Evolutionary conservation across 2,329 filamentous ascomycete genomes (phyloP).

Genomic region (Claviceps africana): DNA sequence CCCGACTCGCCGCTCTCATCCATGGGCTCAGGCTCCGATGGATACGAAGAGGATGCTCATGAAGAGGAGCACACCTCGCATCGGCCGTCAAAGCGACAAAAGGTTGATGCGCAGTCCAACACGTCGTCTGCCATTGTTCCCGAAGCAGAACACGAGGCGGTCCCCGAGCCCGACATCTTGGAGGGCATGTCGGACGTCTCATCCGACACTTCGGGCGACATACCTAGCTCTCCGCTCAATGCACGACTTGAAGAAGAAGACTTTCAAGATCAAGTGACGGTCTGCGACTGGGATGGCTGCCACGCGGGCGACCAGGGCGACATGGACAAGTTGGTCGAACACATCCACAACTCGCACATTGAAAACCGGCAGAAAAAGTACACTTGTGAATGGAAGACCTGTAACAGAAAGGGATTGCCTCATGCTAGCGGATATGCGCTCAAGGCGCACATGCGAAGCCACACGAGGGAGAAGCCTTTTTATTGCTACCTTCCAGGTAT

Average conservation of each 20-base stretch:
- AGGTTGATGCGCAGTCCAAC: slow-evolving; percentile 29
- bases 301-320: slow-evolving; percentile 56
- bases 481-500: slow-evolving; percentile 88
- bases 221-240: slow-evolving; percentile 57
- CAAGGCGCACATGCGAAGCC: slow-evolving; percentile 93
- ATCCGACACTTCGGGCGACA: slow-evolving; percentile 77
- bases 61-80: slow-evolving; percentile 26
- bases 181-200: slow-evolving; percentile 61
- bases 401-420: slow-evolving; percentile 71
- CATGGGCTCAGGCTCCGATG: slow-evolving; percentile 28
- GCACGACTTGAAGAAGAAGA: slow-evolving; percentile 60
- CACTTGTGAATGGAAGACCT: slow-evolving; percentile 95
- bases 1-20: slow-evolving; percentile 35
- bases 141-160: slow-evolving; percentile 30
- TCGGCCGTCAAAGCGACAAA: slow-evolving; percentile 34
- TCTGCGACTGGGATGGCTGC: slow-evolving; percentile 68
- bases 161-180: slow-evolving; percentile 36
- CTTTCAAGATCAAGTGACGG: slow-evolving; percentile 61
- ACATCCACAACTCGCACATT: slow-evolving; percentile 88
- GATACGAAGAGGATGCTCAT: slow-evolving; percentile 31
- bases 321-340: slow-evolving; percentile 69
- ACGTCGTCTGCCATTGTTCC: slow-evolving; percentile 30
- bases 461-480: slow-evolving; percentile 96
- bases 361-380: slow-evolving; percentile 90
- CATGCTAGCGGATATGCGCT: slow-evolving; percentile 93